Conservation (phyloP, 2,329 filamentous ascomycete genomes). For the Claviceps sp. region DNA sequence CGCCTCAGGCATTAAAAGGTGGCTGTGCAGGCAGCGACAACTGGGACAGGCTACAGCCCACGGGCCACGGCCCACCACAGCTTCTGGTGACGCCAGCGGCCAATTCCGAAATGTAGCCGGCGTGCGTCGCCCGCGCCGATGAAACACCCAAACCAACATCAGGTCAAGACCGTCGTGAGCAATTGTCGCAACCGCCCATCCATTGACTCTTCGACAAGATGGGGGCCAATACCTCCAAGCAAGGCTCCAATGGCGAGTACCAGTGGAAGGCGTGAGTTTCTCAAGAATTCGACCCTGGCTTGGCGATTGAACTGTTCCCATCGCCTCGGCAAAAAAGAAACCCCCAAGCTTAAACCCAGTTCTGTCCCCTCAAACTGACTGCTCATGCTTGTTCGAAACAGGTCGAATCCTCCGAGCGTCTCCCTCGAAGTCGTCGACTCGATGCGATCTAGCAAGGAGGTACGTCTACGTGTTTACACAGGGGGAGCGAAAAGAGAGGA, state of each 20-base stretch:
- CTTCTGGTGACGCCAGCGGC: no score
- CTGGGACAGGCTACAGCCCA: no score
- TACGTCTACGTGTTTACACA: constrained; percentile 26
- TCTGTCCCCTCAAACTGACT: background rate
- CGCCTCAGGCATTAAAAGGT: no score
- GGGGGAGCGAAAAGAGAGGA: no score
- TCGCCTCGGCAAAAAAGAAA: background rate
- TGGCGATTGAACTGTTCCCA: no score
- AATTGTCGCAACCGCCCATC: constrained; percentile 17
- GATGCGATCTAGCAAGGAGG: constrained; percentile 75
- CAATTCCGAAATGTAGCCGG: no score
- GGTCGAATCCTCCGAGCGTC: constrained; percentile 39
- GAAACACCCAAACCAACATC: constrained; percentile 9
- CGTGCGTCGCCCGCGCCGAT: no score
- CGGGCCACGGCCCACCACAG: no score
- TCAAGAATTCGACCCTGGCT: no score
- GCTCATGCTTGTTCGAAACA: constrained; percentile 13
- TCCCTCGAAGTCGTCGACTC: constrained; percentile 73
- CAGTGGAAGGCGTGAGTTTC: constrained; percentile 42
- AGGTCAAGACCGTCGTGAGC: constrained; percentile 15
- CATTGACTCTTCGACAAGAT: constrained; percentile 31
- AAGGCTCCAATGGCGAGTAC: constrained; percentile 20
- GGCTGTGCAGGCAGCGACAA: no score
- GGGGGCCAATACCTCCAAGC: constrained; percentile 45
- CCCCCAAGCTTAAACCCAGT: background rate